Base-by-base conservation (phyloP, 208 protist species). In the Vickermania spadyakhi region DNA sequence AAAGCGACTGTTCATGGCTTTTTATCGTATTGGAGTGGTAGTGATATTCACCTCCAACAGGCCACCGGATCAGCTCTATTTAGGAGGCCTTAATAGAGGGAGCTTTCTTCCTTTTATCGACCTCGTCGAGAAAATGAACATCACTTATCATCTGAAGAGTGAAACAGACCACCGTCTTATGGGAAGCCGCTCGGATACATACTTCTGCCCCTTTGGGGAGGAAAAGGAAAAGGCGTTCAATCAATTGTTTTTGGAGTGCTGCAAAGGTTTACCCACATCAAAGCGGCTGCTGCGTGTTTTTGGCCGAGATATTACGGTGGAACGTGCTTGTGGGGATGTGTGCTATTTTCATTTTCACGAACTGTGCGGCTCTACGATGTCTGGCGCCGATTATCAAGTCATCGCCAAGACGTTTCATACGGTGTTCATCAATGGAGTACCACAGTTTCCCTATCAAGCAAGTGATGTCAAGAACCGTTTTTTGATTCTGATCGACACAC, bases 31-130 rank as follows among this genome's bases (percentile, higher is more conserved):
- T 14, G 96, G 96, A 1, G 67, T 96, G 28, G 81, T 96, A 0
- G 81, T 97, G 0, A 77, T 98, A 11, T 95, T 93, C 52, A 98
- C 96, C 25, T 97, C 94, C 2, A 98, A 98, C 60, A 68, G 92
- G 1, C 62, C 75, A 0, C 86, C 86, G 0, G 69, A 86, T 21
- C 74, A 93, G 18, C 60, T 98, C 4, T 98, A 98, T 73, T 77
- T 94, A 50, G 85, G 81, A 42, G 96, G 96, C 0, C 69, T 98
- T 29, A 97, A 98, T 61, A 70, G 96, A 28, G 88, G 95, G 18
- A 68, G 83, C 0, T 98, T 98, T 75, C 31, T 98, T 4, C 96
- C 96, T 1, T 98, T 98, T 51, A 97, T 98, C 52, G 84, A 98
- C 41, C 67, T 97, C 3, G 62, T 98, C 2, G 81, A 94, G 51